Conservation (phyloP, 2,329 filamentous ascomycete genomes). For the Diaporthe sp. region DNA sequence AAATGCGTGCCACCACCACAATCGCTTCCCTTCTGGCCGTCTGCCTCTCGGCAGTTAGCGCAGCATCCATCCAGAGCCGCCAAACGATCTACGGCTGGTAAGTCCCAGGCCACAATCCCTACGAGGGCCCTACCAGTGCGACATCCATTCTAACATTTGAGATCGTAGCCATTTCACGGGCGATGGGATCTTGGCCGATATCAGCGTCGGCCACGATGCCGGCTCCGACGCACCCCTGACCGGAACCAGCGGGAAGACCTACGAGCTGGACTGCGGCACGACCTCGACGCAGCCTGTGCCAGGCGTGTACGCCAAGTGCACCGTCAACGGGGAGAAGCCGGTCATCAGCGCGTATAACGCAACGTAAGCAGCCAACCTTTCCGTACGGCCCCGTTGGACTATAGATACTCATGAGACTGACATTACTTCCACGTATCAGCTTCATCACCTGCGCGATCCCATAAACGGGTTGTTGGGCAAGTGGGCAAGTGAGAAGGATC, state of each 20-base stretch:
- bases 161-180: not conserved
- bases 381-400: fast-evolving
- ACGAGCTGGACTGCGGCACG: constrained; percentile 9
- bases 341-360: not conserved
- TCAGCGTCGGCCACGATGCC: constrained; percentile 9
- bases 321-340: constrained; percentile 1
- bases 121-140: not conserved
- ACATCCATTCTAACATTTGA: not conserved
- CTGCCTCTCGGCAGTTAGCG: not conserved
- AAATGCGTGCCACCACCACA: constrained; percentile 1
- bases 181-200: not conserved
- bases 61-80: constrained; percentile 1
- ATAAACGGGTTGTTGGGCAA: not conserved
- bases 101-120: not conserved
- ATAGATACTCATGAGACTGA: not conserved
- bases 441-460: constrained; percentile 8
- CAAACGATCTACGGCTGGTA: constrained; percentile 1
- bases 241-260: constrained; percentile 3
- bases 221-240: not conserved
- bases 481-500: not conserved
- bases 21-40: not conserved
- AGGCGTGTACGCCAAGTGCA: constrained; percentile 9
- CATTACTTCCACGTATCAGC: not conserved
- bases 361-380: not conserved
- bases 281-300: not conserved